Base-by-base conservation (phyloP, 345 rosid species). In the Tarenaya hassleriana region DNA sequence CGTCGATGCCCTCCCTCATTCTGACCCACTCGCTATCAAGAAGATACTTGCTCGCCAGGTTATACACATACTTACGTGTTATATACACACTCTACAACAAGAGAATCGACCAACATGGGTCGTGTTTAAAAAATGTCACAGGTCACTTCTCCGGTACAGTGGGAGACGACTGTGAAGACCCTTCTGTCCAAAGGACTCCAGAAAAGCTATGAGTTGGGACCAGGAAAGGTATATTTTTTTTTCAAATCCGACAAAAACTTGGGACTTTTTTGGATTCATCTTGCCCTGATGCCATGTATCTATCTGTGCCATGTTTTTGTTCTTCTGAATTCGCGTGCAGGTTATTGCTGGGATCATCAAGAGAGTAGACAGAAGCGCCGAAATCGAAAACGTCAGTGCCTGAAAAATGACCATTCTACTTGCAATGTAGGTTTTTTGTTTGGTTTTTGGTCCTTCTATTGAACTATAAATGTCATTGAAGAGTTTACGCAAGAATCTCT, bases 101-200 rank as follows among this genome's bases (percentile, higher is more conserved):
- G n/a, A n/a, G n/a, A n/a, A n/a, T n/a, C n/a, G n/a, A n/a, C n/a
- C n/a, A n/a, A n/a, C n/a, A n/a, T n/a, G n/a, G n/a, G 10, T 5
- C 41, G 6, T 40, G n/a, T 8, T 61, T 13, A 8, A 39, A 47
- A n/a, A n/a, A n/a, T n/a, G n/a, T 32, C 10, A n/a, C 69, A 94
- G 99, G 99, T 82, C 52, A 88, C 95, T 29, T 88, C 95, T 60
- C 97, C 96, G n/a, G 99, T 94, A 61, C 97, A 86, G 66, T 86
- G 99, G 99, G 99, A 94, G 78, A 83, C 86, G 27, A 83, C 99
- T 32, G 76, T 94, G 29, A 88, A 72, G 65, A 77, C 89, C 51
- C 85, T 94, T 50, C 76, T 88, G 14, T 44, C 70, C 41, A 82
- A 62, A 73, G 95, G 99, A 56, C 64, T 88, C 63, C 75, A 67